Base-by-base conservation (phyloP, 179 eudicot species). In the Silene noctiflora region DNA sequence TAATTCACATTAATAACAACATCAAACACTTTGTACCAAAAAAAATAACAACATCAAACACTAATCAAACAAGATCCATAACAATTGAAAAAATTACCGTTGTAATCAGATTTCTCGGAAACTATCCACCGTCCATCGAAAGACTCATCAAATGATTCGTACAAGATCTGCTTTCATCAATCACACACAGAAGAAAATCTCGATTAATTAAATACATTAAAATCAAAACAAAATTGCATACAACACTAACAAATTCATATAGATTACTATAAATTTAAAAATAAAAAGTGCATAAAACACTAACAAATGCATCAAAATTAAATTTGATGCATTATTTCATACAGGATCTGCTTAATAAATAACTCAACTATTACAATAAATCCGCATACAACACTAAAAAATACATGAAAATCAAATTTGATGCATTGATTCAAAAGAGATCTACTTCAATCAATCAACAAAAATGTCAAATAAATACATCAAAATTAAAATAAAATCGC, bases 41-140 rank as follows among this genome's bases (percentile, higher is more conserved):
- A 29, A 29, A 29, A 3, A 29, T 29, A 1, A 44, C 51, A 1
- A 44, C 51, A 44, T 44, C 51, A 44, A 44, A 19, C 17, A 63
- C 2, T 25, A 12, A 65, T 16, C 8, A 29, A 2, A 3, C 20
- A 13, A 29, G 44, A 65, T 65, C 14, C 0, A 42, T 19, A 67
- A 35, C 6, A 39, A 55, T 1, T 19, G 25, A 60, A 76, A 59
- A 66, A 22, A 48, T 61, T 67, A 94, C 98, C 98, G 78, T 76
- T 44, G 65, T 91, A 94, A 0, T 90, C 98, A 6, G 81, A 89
- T 75, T 94, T 94, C 88, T 88, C 80, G 5, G 98, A 94, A 7
- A 83, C 90, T 59, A 84, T 86, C 98, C 98, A 94, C 22, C 91
- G 79, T 35, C 94, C 98, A 2, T 88, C 92, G 58, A 94, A 94